Percentiles rank a stretch among this genome's conserved stretches.
Conservation (phyloP, 345 rosid species). For the Fremontodendron californicum region DNA sequence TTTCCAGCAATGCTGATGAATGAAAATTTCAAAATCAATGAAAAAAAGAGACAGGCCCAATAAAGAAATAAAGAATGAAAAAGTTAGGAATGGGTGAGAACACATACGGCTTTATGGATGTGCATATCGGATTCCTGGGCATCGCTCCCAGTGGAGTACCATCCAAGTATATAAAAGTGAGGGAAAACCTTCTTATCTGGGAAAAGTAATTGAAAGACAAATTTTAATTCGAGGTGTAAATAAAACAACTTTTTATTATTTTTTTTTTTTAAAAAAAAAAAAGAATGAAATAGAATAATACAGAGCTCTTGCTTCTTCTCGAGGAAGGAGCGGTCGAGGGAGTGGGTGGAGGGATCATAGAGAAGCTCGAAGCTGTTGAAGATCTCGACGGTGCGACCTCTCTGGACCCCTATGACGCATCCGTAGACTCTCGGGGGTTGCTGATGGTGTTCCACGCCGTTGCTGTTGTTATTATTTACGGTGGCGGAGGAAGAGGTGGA, state of each 20-base stretch:
- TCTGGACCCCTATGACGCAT: conserved; percentile 86
- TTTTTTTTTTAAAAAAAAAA: background rate
- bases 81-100: background rate
- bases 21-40: background rate
- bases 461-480: conserved; percentile 26
- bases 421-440: conserved; percentile 79
- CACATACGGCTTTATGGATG: conserved; percentile 86
- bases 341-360: conserved; percentile 53
- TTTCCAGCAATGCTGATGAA: background rate
- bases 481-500: conserved; percentile 11
- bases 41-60: background rate
- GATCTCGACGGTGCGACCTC: conserved; percentile 93
- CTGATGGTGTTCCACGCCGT: conserved; percentile 20
- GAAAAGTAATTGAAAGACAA: background rate
- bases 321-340: conserved; percentile 85
- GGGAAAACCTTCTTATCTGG: conserved; percentile 94
- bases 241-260: too few relatives aligned
- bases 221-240: background rate
- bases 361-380: conserved; percentile 97
- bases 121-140: conserved; percentile 89
- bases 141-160: conserved; percentile 92
- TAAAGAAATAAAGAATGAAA: background rate
- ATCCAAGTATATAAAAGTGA: conserved; percentile 80
- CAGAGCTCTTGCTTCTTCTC: conserved; percentile 98
- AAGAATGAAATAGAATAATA: conserved; percentile 23